Evolutionary conservation across 768 basidiomycete species (phyloP).

Genomic region (Dioszegia crocea): DNA sequence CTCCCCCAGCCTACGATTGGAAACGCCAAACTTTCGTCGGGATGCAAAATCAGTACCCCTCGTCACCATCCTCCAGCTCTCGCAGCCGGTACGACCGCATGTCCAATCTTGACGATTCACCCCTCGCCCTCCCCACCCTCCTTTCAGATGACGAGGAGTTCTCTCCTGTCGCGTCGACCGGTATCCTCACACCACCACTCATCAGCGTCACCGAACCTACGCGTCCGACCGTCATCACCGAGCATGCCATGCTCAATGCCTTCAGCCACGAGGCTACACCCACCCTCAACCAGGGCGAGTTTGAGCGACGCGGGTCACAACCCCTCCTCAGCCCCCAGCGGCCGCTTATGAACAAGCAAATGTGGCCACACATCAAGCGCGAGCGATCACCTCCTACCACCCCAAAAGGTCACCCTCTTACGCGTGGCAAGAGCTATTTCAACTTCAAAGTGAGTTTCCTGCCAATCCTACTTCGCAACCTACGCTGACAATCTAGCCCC

Average conservation of each 20-base stretch:
- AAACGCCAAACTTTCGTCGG: neutral
- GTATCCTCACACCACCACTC: constrained; percentile 14
- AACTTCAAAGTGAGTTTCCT: constrained; percentile 18
- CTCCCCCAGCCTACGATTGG: constrained; percentile 1
- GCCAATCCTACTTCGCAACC: neutral
- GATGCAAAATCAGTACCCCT: neutral
- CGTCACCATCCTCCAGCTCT: neutral
- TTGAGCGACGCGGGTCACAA: constrained; percentile 12
- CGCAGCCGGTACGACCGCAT: neutral
- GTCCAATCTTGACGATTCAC: constrained; percentile 11
- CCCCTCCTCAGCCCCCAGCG: constrained; percentile 34
- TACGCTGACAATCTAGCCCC: neutral
- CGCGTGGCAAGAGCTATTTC: constrained; percentile 5
- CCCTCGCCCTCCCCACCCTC: constrained; percentile 22
- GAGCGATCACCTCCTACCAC: constrained; percentile 25
- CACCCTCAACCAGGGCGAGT: constrained; percentile 8
- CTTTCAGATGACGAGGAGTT: constrained; percentile 20
- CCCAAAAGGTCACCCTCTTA: constrained; percentile 40
- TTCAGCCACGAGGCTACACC: constrained; percentile 22
- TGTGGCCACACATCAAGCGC: constrained; percentile 15
- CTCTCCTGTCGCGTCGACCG: constrained; percentile 16
- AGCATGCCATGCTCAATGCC: constrained; percentile 22
- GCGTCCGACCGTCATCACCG: constrained; percentile 11
- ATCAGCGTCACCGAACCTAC: constrained; percentile 1
- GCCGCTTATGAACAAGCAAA: constrained; percentile 17